Evolutionary conservation across 2,329 filamentous ascomycete species (phyloP).

Genomic region (Teratosphaeria gauchensis): DNA sequence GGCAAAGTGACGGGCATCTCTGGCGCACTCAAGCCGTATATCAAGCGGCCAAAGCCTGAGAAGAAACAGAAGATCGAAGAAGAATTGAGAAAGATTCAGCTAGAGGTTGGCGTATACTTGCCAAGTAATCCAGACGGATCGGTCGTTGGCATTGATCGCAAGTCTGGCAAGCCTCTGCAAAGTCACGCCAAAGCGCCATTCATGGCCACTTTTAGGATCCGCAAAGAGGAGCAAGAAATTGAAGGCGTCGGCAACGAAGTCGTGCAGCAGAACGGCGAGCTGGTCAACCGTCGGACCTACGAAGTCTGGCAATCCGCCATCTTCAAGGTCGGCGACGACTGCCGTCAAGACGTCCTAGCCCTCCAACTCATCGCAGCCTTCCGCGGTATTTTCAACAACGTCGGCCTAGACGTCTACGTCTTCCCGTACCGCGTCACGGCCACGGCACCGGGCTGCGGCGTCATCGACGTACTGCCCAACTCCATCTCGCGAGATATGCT

Average conservation of each 20-base stretch:
- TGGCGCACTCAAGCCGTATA: conserved; percentile 86
- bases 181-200: conserved; percentile 97
- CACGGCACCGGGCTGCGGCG: conserved; percentile 91
- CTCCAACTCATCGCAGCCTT: conserved; percentile 98
- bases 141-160: conserved; percentile 94
- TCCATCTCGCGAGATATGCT: conserved; percentile 98
- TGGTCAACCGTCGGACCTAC: conserved; percentile 43
- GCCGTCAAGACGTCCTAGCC: conserved; percentile 90
- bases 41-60: conserved; percentile 85
- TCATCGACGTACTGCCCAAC: conserved; percentile 96
- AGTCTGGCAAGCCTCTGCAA: conserved; percentile 93
- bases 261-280: conserved; percentile 19
- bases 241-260: background rate
- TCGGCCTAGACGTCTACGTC: conserved; percentile 92
- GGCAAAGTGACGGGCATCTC: conserved; percentile 93
- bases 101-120: conserved; percentile 93
- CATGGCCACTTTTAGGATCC: conserved; percentile 97
- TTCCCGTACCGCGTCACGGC: conserved; percentile 96
- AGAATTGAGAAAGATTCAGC: conserved; percentile 91
- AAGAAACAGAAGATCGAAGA: conserved; percentile 99
- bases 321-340: conserved; percentile 99
- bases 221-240: conserved; percentile 54
- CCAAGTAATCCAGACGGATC: conserved; percentile 95
- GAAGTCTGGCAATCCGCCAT: conserved; percentile 99
- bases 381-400: conserved; percentile 88